Base-by-base conservation (phyloP, 176 grass and related monocot species). In the bread wheat (Triticum aestivum) region DNA sequence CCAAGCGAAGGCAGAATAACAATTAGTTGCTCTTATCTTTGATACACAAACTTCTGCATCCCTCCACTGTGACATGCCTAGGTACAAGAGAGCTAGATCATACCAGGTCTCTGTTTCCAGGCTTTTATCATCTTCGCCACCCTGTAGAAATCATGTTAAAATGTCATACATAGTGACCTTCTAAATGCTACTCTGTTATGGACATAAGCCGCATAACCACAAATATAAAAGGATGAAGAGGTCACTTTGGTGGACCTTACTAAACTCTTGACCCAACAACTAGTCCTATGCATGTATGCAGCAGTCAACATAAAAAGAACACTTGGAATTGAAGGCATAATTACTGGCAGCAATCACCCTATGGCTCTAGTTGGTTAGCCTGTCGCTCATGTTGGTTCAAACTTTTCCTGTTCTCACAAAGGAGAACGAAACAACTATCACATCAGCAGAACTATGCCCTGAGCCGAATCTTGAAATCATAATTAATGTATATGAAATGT, bases 71-170 rank as follows among this genome's bases (percentile, higher is more conserved):
- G 82, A 88, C 94, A 99, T 91, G 81, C 73, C 79, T 86, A 97
- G 84, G 85, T 99, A 99, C 69, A 99, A 88, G 78, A 93, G 89
- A 73, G 90, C 87, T 79, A 99, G 84, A 97, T 99, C 94, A 91
- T 94, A 87, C 97, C 97, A 99, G 56, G 87, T 97, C 67, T 93
- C 89, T 77, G 87, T 87, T 89, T 97, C 92, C 77, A 99, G 82
- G 75, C 87, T 93, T 90, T 78, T 94, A 71, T 99, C 83, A 89
- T 86, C 77, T 58, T 94, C 87, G 52, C 64, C 70, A 73, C 83
- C 89, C 97, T 99, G 83, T 80, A 75, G 71, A 83, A 83, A 18
- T 49, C 20, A 93, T 49, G 42, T 23, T 37, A 85, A 32, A 65
- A 79, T 21, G 6, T 89, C 84, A 91, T 9, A 20, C 45, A 44